Evolutionary conservation across 768 basidiomycete genomes (phyloP).

Genomic region (Pleurotus eryngii): DNA sequence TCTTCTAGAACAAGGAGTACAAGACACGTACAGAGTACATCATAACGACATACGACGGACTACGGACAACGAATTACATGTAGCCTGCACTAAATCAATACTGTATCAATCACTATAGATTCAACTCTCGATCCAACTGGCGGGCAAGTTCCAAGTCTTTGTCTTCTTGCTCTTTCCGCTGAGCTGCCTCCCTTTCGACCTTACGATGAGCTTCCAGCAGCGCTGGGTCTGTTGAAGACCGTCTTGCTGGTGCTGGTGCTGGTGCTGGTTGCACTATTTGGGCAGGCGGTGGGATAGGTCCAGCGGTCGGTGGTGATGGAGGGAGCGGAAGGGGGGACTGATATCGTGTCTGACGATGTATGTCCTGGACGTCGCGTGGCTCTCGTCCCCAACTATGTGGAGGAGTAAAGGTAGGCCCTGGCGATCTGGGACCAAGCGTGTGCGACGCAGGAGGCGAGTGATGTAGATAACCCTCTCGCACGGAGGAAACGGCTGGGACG

Average conservation of each 20-base stretch:
- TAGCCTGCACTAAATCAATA: no score
- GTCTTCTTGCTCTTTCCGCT: constrained; percentile 36
- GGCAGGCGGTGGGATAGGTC: no score
- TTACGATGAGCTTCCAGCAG: constrained; percentile 29
- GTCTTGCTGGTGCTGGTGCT: constrained; percentile 17
- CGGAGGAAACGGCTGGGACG: constrained; percentile 10
- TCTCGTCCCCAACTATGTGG: constrained; percentile 4
- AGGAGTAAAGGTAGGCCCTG: constrained; percentile 14
- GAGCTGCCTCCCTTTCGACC: constrained; percentile 37
- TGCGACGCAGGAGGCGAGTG: background rate
- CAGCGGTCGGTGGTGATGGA: constrained; percentile 8
- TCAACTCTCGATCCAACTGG: constrained; percentile 53
- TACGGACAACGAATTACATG: no score
- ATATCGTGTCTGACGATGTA: constrained; percentile 45
- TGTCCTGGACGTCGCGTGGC: constrained; percentile 31
- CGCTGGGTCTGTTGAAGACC: constrained; percentile 29
- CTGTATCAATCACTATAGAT: constrained; percentile 21
- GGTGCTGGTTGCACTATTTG: constrained; percentile 2
- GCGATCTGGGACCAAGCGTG: constrained; percentile 2
- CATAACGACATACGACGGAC: no score
- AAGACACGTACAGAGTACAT: constrained; percentile 5
- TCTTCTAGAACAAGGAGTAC: background rate
- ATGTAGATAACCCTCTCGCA: constrained; percentile 6
- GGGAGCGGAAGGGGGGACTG: constrained; percentile 54
- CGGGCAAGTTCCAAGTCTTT: constrained; percentile 48